Base-by-base conservation (phyloP, 352 stramenopile species). In the Globisporangium nagaii region DNA sequence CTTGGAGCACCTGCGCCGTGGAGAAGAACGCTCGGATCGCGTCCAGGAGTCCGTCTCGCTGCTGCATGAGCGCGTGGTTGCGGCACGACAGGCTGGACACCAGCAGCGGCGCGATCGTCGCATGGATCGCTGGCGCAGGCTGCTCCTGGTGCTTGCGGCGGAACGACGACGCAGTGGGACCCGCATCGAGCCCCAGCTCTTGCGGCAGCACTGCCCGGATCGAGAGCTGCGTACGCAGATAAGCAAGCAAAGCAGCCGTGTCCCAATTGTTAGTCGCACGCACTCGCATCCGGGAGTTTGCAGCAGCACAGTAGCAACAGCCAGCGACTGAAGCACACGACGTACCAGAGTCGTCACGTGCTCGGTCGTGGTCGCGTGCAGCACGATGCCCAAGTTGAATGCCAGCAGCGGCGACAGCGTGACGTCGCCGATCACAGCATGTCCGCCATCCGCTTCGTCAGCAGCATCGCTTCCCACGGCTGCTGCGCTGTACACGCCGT, bases 331-430 rank as follows among this genome's bases (percentile, higher is more conserved):
- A 39, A 41, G 27, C n/a, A n/a, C n/a, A n/a, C n/a, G n/a, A 53
- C 60, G 35, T 47, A 88, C 77, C 37, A 53, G 53, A 20, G 72
- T 57, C 2, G 39, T 58, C 10, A 71, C 68, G 8, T 62, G 61
- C 9, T 22, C 41, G 27, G 53, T 42, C 22, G 43, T 71, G 37
- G 65, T 51, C 6, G 73, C 57, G 37, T 80, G 63, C 31, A 86
- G 58, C 11, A 62, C 51, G 42, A 92, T 71, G 0, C 75, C 76
- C 41, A 92, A 68, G 35, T 92, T 92, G 62, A 89, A 90, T 17
- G 82, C 82, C 32, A 92, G 47, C 45, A 92, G 63, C n/a, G 79
- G 77, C 11, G 82, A 73, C n/a, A 90, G 57, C 34, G 69, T 69
- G 15, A 87, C 49, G 44, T 73, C 58, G 4, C 35, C 60, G 32